Conservation (phyloP, 345 rosid species). For the Gossypium mustelinum region DNA sequence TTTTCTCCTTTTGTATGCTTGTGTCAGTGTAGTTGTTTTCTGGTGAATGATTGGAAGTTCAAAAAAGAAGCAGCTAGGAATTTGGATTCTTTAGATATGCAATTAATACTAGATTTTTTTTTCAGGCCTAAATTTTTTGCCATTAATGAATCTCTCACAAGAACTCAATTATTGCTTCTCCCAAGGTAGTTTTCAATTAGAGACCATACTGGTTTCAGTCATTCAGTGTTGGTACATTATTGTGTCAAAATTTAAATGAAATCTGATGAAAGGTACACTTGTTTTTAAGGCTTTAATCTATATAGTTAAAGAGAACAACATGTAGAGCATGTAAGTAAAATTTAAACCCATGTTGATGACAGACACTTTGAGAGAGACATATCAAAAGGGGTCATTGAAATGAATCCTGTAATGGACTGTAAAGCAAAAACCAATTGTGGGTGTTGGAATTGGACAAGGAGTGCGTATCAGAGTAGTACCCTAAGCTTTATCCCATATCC, state of each 20-base stretch:
- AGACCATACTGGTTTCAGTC: background rate
- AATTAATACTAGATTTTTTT: background rate
- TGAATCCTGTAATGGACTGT: conserved; percentile 24
- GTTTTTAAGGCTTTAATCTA: no score
- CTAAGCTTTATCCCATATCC: conserved; percentile 23
- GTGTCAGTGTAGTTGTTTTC: conserved; percentile 1
- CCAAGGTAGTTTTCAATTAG: background rate
- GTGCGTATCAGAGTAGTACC: conserved; percentile 23
- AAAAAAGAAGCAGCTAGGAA: background rate
- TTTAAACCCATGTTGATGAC: background rate
- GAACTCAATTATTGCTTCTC: background rate
- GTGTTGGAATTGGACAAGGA: conserved; percentile 27
- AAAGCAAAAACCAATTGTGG: conserved; percentile 24
- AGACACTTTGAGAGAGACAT: conserved; percentile 31
- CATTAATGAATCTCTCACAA: background rate
- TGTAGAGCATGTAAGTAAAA: conserved; percentile 1
- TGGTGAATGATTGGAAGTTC: conserved; percentile 22
- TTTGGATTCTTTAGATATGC: conserved; percentile 14
- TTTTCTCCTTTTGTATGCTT: conserved; percentile 16
- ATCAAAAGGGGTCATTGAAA: conserved; percentile 21
- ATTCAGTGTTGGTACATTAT: background rate
- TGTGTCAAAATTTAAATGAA: background rate
- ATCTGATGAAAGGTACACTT: background rate
- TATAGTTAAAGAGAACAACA: background rate
- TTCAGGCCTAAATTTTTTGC: background rate